Evolutionary conservation across 148 eudicot species (phyloP).

Genomic region (Vaccinium vitisidaea): DNA sequence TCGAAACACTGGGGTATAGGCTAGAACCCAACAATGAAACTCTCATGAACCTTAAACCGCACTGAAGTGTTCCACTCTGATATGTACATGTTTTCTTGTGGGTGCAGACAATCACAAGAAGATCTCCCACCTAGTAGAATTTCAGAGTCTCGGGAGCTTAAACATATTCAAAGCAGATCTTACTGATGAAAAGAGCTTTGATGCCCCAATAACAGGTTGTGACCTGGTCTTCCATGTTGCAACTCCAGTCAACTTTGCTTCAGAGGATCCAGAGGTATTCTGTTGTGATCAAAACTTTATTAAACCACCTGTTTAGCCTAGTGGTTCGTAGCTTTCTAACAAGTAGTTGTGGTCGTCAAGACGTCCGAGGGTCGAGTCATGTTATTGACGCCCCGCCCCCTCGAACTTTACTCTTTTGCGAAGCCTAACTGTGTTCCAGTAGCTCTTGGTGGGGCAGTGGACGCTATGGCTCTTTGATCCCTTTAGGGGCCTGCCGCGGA

Average conservation of each 20-base stretch:
- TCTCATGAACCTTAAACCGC: not conserved
- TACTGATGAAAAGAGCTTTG: conserved; percentile 58
- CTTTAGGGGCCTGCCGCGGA: not conserved
- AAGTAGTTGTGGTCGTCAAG: not conserved
- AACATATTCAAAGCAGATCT: conserved; percentile 53
- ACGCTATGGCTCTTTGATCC: not conserved
- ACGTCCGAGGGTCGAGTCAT: not conserved
- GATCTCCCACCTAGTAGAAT: conserved; percentile 43
- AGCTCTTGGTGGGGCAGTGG: not conserved
- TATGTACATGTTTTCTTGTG: not conserved
- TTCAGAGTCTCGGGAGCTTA: conserved; percentile 43
- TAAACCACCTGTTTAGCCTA: not conserved
- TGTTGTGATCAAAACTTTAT: not conserved
- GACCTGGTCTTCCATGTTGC: conserved; percentile 61
- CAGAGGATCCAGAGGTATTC: conserved; percentile 64
- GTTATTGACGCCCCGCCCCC: not conserved
- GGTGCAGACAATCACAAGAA: conserved; percentile 47
- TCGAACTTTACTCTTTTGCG: not conserved
- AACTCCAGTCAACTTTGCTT: conserved; percentile 67
- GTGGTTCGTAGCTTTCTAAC: not conserved
- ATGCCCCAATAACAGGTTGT: conserved; percentile 54
- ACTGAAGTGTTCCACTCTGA: not conserved
- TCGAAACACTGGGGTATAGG: not conserved
- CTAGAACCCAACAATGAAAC: not conserved
- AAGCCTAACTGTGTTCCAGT: not conserved